Evolutionary conservation across 352 stramenopile species (phyloP).

Genomic region (Phytophthora pini): DNA sequence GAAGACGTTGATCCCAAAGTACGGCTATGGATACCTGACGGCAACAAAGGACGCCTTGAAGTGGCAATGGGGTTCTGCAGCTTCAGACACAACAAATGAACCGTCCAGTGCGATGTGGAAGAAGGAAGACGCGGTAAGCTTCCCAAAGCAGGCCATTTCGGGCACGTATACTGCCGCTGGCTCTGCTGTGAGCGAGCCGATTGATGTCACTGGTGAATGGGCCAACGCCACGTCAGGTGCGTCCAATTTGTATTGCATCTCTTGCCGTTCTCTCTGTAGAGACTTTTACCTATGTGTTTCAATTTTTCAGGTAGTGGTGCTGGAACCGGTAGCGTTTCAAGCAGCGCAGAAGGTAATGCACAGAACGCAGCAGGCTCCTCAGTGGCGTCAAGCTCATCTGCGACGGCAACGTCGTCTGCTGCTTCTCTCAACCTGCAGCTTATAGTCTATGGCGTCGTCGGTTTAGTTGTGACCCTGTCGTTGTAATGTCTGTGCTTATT

Average conservation of each 20-base stretch:
- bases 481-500: constrained; percentile 1
- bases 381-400: constrained; percentile 14
- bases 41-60: constrained; percentile 57
- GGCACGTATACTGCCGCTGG: constrained; percentile 38
- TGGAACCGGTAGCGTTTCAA: constrained; percentile 9
- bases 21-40: constrained; percentile 77
- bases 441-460: constrained; percentile 1
- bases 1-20: constrained; percentile 74
- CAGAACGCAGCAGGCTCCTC: constrained; percentile 5
- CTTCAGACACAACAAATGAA: constrained; percentile 45
- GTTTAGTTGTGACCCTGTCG: constrained; percentile 6
- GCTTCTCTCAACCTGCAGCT: background rate
- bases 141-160: constrained; percentile 43
- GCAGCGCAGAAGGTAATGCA: constrained; percentile 9
- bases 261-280: background rate
- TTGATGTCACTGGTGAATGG: constrained; percentile 41
- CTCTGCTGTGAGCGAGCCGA: constrained; percentile 47
- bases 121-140: constrained; percentile 53
- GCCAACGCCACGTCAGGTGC: constrained; percentile 33
- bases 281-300: background rate
- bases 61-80: constrained; percentile 70
- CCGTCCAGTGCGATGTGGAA: constrained; percentile 57
- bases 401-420: constrained; percentile 18
- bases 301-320: constrained; percentile 25
- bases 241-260: background rate